phyloP scores from a whole-genome alignment of 176 grass and related monocot species.

The Secale cereale region DNA sequence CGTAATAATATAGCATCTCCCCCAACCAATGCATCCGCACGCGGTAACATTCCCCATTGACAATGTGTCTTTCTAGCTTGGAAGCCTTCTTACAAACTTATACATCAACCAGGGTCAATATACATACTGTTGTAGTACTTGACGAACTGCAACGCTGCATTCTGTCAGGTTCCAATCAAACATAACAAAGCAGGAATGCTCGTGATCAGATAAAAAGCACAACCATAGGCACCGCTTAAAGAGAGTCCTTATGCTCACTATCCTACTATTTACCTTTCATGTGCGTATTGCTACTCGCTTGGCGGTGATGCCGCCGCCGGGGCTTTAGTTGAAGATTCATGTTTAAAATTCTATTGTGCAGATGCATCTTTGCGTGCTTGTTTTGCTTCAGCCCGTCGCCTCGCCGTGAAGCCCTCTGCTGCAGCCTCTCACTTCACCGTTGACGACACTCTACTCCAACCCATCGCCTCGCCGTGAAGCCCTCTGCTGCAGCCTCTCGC shows the following conservation, averaged over 20 bases:
- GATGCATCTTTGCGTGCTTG: too few species aligned
- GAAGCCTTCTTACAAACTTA: constrained; percentile 35
- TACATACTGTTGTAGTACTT: too few species aligned
- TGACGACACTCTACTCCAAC: too few species aligned
- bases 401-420: too few species aligned
- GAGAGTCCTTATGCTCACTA: neutral
- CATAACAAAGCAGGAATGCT: neutral
- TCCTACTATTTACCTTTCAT: neutral
- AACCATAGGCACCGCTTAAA: constrained; percentile 12
- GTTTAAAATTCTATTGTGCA: too few species aligned
- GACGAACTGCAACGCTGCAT: neutral
- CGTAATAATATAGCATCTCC: too few species aligned
- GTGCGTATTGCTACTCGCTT: neutral
- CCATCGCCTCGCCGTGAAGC: too few species aligned
- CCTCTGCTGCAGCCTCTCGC: too few species aligned
- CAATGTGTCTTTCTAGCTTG: constrained; percentile 13
- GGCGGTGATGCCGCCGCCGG: neutral
- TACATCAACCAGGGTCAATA: constrained; percentile 13
- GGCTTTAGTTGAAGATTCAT: too few species aligned
- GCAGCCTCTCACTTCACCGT: too few species aligned
- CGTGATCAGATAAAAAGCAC: constrained; percentile 38
- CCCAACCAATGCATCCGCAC: too few species aligned
- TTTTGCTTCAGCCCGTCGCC: too few species aligned
- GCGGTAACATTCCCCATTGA: constrained; percentile 8
- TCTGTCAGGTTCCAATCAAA: constrained; percentile 12